Percentiles rank a stretch among this genome's conserved stretches.
These are phyloP conservation scores for Colletotrichum scovillei DNA, from an alignment of 2,329 filamentous ascomycete genomes.

Conservation along the genomic window DNA sequence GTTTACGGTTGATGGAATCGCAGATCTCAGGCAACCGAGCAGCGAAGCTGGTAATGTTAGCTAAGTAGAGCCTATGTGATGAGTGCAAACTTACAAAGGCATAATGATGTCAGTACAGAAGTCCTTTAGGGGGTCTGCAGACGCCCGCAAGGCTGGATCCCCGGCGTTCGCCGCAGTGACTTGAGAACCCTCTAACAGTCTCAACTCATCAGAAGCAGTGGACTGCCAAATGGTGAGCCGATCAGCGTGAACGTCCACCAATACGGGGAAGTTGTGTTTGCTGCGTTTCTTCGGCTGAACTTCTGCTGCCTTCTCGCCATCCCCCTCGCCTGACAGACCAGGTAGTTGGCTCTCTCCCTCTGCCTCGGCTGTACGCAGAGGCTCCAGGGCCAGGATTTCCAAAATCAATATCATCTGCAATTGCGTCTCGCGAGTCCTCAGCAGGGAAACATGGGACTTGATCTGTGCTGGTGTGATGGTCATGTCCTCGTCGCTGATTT, in stretches of 20 bases:
- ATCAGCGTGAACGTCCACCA: constrained; percentile 81
- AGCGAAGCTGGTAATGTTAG: constrained; percentile 68
- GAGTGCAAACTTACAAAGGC: constrained; percentile 71
- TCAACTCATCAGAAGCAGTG: constrained; percentile 70
- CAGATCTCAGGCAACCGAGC: constrained; percentile 80
- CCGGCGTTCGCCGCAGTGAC: constrained; percentile 45
- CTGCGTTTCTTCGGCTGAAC: constrained; percentile 64
- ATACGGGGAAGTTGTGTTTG: constrained; percentile 71
- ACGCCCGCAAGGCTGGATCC: constrained; percentile 52
- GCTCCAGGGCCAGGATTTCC: constrained; percentile 79
- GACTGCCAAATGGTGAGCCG: constrained; percentile 88
- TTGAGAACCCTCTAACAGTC: constrained; percentile 62
- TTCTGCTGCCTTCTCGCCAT: constrained; percentile 46
- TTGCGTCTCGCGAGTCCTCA: constrained; percentile 82
- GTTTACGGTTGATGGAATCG: constrained; percentile 77
- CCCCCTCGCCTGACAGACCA: constrained; percentile 51
- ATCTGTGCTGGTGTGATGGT: constrained; percentile 62
- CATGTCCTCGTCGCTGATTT: constrained; percentile 56
- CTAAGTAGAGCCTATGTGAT: background rate
- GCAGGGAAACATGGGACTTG: constrained; percentile 71
- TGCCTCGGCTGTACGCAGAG: constrained; percentile 55
- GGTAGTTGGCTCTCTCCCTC: constrained; percentile 60
- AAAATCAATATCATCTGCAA: constrained; percentile 84
- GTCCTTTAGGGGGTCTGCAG: constrained; percentile 74
- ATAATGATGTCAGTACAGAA: constrained; percentile 86